Evolutionary conservation across 2,329 filamentous ascomycete species (phyloP).

Genomic region (Lachnellula suecica): DNA sequence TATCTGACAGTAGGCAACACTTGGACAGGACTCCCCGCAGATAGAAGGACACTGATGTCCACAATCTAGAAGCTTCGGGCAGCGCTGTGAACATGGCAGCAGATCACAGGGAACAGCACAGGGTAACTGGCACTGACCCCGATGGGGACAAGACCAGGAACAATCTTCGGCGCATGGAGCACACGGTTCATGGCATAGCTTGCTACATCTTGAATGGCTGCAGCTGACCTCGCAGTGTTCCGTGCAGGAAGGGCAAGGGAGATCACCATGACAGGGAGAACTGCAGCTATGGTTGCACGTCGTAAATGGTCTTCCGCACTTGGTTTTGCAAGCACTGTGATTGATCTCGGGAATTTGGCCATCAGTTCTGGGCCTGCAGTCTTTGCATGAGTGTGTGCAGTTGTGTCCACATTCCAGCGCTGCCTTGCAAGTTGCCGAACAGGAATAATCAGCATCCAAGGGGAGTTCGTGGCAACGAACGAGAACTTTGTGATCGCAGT

Average conservation of each 20-base stretch:
- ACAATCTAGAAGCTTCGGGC: conserved; percentile 51
- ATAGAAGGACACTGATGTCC: conserved; percentile 64
- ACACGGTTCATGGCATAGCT: conserved; percentile 59
- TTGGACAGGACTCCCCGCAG: conserved; percentile 64
- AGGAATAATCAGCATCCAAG: conserved; percentile 40
- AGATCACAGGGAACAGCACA: conserved; percentile 69
- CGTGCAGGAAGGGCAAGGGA: conserved; percentile 47
- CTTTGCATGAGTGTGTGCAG: conserved; percentile 49
- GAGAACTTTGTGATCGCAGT: conserved; percentile 53
- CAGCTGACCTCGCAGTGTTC: conserved; percentile 55
- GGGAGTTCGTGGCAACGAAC: conserved; percentile 52
- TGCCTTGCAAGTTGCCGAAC: conserved; percentile 45
- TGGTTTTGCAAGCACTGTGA: conserved; percentile 48
- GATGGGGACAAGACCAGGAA: conserved; percentile 54
- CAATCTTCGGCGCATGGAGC: conserved; percentile 59
- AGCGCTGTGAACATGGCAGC: conserved; percentile 63
- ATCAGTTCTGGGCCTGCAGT: conserved; percentile 43
- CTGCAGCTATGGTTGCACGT: conserved; percentile 58
- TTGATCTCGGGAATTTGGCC: conserved; percentile 31
- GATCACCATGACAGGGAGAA: conserved; percentile 49
- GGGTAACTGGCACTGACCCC: conserved; percentile 38
- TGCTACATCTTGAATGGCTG: conserved; percentile 53
- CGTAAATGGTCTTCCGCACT: conserved; percentile 50
- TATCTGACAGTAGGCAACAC: conserved; percentile 51
- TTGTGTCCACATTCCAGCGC: conserved; percentile 56